These are phyloP conservation scores for Dothistroma pini DNA, from an alignment of 2,329 filamentous ascomycete genomes.

Conservation along the genomic window DNA sequence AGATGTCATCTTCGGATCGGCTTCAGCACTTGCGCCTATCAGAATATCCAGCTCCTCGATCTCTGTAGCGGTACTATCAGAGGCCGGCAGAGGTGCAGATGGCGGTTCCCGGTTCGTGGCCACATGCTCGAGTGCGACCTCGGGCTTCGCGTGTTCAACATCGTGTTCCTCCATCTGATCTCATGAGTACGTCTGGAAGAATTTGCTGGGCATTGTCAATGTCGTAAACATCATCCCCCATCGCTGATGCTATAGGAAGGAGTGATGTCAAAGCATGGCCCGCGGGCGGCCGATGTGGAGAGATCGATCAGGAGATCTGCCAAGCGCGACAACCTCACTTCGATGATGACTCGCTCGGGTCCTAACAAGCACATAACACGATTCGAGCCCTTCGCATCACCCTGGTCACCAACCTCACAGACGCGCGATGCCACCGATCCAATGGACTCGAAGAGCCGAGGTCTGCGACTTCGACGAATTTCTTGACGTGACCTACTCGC, in stretches of 20 bases:
- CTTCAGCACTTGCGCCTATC: background rate
- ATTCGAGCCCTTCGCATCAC: too few relatives aligned
- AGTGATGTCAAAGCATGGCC: background rate
- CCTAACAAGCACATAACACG: background rate
- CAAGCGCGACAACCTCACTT: background rate
- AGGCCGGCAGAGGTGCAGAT: slow-evolving; percentile 9
- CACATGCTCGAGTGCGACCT: background rate
- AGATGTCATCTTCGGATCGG: background rate
- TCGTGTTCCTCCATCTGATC: slow-evolving; percentile 5
- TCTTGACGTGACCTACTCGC: too few relatives aligned
- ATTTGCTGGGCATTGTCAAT: background rate
- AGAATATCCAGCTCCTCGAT: background rate
- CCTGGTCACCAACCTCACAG: too few relatives aligned
- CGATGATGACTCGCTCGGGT: background rate
- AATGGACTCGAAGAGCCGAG: too few relatives aligned
- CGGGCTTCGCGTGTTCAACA: background rate
- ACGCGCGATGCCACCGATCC: too few relatives aligned
- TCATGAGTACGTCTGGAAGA: slow-evolving; percentile 1
- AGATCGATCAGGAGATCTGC: background rate
- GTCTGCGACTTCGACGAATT: too few relatives aligned
- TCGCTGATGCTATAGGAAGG: background rate
- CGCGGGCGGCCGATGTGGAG: background rate
- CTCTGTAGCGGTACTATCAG: slow-evolving; percentile 1
- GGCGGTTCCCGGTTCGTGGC: background rate
- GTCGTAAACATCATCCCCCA: background rate